A percentile compares a stretch with the other conserved stretches of the same genome.
Evolutionary conservation across 2,329 filamentous ascomycete species (phyloP).

Genomic region (Catunica adiposa): DNA sequence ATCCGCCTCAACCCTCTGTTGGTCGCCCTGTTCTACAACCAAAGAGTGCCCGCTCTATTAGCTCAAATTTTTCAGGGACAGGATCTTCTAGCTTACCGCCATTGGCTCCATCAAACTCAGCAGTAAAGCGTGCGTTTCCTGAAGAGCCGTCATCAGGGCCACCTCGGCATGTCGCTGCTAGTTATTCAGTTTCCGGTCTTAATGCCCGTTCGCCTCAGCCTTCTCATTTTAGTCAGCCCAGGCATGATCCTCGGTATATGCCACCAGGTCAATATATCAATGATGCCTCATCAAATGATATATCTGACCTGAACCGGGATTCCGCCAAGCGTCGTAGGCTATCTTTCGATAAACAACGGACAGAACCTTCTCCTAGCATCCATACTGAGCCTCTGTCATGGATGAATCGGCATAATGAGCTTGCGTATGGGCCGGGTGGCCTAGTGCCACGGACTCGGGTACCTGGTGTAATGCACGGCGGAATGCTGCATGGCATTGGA

Average conservation of each 20-base stretch:
- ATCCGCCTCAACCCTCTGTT: background rate
- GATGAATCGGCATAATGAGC: no score
- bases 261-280: background rate
- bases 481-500: background rate
- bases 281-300: background rate
- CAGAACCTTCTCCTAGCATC: background rate
- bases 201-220: background rate
- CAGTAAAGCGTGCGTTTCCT: background rate
- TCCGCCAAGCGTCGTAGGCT: background rate
- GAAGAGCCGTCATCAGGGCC: background rate
- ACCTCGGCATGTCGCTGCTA: background rate
- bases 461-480: background rate
- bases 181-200: background rate
- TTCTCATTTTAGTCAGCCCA: background rate
- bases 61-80: background rate
- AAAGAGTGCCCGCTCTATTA: background rate
- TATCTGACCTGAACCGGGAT: background rate
- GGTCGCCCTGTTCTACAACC: background rate
- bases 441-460: no score
- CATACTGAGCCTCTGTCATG: no score
- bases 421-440: no score
- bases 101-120: background rate
- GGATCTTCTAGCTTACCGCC: background rate
- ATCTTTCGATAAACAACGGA: background rate
- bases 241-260: background rate